A percentile compares a stretch with the other conserved stretches of the same genome.
Conservation (phyloP, 1,284 basidiomycete species). For the Rhodotorula sp. region DNA sequence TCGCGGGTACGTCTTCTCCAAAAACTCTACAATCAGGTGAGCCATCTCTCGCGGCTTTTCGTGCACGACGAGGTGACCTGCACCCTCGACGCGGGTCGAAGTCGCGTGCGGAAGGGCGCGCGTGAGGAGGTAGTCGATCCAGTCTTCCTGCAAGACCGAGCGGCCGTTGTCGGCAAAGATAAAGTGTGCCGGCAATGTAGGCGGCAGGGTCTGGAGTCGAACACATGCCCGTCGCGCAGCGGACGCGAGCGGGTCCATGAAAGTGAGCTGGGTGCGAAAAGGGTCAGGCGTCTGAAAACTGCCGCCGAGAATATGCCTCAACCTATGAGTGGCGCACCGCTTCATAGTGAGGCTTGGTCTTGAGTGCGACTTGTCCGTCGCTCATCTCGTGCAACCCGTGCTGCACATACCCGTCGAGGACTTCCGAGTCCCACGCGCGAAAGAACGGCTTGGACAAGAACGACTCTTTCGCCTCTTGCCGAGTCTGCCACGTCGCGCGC, state of each 20-base stretch:
- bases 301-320: too few species aligned
- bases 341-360: conserved; percentile 27
- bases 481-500: conserved; percentile 45
- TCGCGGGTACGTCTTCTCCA: conserved; percentile 45
- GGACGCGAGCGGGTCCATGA: conserved; percentile 36
- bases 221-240: conserved; percentile 35
- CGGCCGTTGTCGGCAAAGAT: conserved; percentile 38
- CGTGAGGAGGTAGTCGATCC: conserved; percentile 14
- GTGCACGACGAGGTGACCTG: conserved; percentile 52
- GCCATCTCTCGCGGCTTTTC: conserved; percentile 51
- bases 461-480: conserved; percentile 61
- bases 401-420: conserved; percentile 64
- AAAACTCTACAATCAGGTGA: conserved; percentile 47
- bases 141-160: conserved; percentile 35
- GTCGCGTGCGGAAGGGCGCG: conserved; percentile 37
- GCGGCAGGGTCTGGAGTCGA: conserved; percentile 32
- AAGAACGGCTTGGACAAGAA: conserved; percentile 68
- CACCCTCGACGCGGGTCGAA: conserved; percentile 29
- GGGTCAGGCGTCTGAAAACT: not conserved
- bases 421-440: conserved; percentile 65
- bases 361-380: conserved; percentile 19
- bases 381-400: conserved; percentile 24
- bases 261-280: conserved; percentile 35
- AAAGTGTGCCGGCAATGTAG: conserved; percentile 37
- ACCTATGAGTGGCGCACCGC: conserved; percentile 18